phyloP scores from a whole-genome alignment of 345 rosid species.

The Rhodamnia argentea region DNA sequence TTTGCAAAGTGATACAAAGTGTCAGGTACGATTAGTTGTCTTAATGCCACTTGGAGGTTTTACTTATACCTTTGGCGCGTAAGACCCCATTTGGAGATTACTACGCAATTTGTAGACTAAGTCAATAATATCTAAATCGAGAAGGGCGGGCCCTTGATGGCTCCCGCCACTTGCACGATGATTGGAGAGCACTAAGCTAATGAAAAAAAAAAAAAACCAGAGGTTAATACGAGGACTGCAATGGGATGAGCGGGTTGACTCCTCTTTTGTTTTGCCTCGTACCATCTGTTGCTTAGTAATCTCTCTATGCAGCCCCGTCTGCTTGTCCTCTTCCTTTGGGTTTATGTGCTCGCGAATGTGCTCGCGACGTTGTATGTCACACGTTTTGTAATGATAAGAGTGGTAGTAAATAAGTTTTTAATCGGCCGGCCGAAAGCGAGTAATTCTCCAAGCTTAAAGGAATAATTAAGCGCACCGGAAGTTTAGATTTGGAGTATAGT shows the following conservation, averaged over 20 bases:
- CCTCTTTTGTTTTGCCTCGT: background rate
- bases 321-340: background rate
- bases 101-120: background rate
- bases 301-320: background rate
- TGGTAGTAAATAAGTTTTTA: background rate
- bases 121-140: background rate
- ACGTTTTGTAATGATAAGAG: background rate
- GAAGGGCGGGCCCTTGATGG: background rate
- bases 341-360: background rate
- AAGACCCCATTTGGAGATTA: background rate
- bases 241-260: background rate
- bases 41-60: background rate
- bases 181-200: no score
- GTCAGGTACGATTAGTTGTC: background rate
- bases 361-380: background rate
- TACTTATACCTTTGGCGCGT: background rate
- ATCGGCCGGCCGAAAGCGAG: background rate
- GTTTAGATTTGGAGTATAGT: background rate
- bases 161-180: background rate
- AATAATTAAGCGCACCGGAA: background rate
- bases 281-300: background rate
- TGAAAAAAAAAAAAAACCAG: no score
- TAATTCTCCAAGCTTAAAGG: background rate
- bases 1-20: no score
- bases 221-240: background rate